Percentiles rank a stretch among this genome's conserved stretches.
These are phyloP conservation scores for Aspergillus transmontanensis DNA, from an alignment of 2,329 filamentous ascomycete genomes.

Conservation along the genomic window DNA sequence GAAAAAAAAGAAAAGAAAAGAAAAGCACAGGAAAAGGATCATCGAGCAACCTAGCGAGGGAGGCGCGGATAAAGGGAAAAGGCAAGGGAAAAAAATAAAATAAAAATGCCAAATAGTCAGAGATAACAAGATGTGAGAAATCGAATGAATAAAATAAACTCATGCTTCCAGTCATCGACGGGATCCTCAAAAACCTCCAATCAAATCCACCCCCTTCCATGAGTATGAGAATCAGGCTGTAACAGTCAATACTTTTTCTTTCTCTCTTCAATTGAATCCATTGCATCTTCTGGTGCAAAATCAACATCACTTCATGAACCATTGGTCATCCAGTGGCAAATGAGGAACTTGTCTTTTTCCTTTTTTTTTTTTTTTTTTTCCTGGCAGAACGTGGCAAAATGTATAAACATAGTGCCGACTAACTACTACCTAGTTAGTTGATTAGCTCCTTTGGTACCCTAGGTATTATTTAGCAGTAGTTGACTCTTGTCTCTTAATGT, in stretches of 20 bases:
- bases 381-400: background rate
- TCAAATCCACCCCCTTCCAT: background rate
- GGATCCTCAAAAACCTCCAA: background rate
- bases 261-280: background rate
- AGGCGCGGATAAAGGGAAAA: background rate
- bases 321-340: background rate
- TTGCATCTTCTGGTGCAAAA: background rate
- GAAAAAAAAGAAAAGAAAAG: background rate
- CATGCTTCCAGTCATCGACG: slow-evolving; percentile 1
- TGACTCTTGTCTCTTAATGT: background rate
- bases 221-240: background rate
- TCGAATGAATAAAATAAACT: slow-evolving; percentile 22
- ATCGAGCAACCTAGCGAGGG: background rate
- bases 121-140: slow-evolving; percentile 16
- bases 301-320: background rate
- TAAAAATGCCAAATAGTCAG: slow-evolving; percentile 5
- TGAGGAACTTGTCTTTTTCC: background rate
- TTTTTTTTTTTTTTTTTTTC: background rate
- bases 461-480: background rate
- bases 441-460: background rate
- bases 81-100: background rate
- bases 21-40: background rate
- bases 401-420: background rate
- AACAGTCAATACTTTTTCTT: background rate
- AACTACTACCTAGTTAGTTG: background rate